Base-by-base conservation (phyloP, 345 rosid species). In the Corymbia maculata region DNA sequence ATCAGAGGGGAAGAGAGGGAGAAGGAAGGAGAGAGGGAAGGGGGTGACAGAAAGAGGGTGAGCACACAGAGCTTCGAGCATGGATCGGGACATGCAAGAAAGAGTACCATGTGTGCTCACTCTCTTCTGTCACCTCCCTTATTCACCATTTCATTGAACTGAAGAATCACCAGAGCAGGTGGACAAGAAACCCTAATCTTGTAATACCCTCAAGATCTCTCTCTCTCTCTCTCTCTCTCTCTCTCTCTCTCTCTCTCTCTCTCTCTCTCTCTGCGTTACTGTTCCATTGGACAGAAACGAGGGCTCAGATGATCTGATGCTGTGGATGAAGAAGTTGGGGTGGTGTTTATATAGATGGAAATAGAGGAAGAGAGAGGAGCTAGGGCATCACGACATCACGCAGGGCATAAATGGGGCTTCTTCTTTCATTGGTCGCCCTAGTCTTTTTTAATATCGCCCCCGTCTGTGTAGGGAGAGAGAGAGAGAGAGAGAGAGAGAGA, bases 91-190 rank as follows among this genome's bases (percentile, higher is more conserved):
- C 87, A 88, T 88, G 90, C 88, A 88, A 88, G 89, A 88, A 90
- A 90, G 42, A 86, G 47, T 68, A 87, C 92, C 88, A 88, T 89
- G 89, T 88, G 91, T 91, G 92, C 92, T 91, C 92, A 89, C 92
- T 91, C 92, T 91, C 91, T 91, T 91, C 92, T 91, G 92, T 91
- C 92, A 89, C 90, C 91, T 79, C 88, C 92, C 87, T 44, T 16
- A 19, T 8, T 45, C 32, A 53, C 85, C 79, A 75, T 75, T 75
- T 42, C 84, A 75, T 19, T 36, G 49, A 75, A 36, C 84, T 42
- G 84, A 42, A 75, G 49, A 75, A 75, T 45, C 82, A 12, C 84
- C 80, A 4, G 45, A 21, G 32, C 45, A 9, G 47, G 24, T 17
- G 45, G 80, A 66, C 42, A 66, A 66, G 22, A 59, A 86, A 86